A percentile compares a stretch with the other conserved stretches of the same genome.
Evolutionary conservation across 139 green algal genomes (phyloP).

Genomic region (Chlamydomonas applanata): DNA sequence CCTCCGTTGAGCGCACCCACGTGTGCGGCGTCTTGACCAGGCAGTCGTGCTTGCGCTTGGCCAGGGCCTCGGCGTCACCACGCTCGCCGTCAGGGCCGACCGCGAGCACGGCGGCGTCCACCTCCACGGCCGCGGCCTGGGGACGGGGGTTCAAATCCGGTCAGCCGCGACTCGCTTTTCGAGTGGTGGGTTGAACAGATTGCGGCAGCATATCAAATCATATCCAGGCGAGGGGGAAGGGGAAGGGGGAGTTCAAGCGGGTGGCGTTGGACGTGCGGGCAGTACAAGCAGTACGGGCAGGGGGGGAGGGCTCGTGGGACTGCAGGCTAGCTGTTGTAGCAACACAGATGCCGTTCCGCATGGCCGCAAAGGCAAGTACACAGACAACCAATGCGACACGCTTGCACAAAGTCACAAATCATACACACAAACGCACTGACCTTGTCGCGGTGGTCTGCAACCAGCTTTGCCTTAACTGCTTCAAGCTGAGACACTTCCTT

Average conservation of each 20-base stretch:
- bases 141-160: not conserved
- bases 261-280: too few species aligned
- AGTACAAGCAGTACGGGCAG: too few species aligned
- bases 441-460: constrained; percentile 45
- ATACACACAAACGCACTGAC: constrained; percentile 10
- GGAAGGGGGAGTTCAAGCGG: too few species aligned
- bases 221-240: too few species aligned
- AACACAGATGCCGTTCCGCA: too few species aligned
- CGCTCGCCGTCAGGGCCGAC: constrained; percentile 11
- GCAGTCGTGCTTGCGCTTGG: constrained; percentile 7
- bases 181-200: too few species aligned
- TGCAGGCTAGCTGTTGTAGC: too few species aligned
- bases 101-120: constrained; percentile 35
- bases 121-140: constrained; percentile 23
- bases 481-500: constrained; percentile 36
- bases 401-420: too few species aligned
- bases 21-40: constrained; percentile 35
- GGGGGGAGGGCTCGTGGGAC: too few species aligned
- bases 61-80: constrained; percentile 13
- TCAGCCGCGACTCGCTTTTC: too few species aligned
- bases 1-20: constrained; percentile 35
- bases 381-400: not conserved
- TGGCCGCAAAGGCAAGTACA: too few species aligned
- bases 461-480: constrained; percentile 24
- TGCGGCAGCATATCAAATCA: too few species aligned